Percentiles rank a stretch among this genome's conserved stretches.
Evolutionary conservation across 1,284 basidiomycete species (phyloP).

Genomic region (Lentinula novae-zelandiae): DNA sequence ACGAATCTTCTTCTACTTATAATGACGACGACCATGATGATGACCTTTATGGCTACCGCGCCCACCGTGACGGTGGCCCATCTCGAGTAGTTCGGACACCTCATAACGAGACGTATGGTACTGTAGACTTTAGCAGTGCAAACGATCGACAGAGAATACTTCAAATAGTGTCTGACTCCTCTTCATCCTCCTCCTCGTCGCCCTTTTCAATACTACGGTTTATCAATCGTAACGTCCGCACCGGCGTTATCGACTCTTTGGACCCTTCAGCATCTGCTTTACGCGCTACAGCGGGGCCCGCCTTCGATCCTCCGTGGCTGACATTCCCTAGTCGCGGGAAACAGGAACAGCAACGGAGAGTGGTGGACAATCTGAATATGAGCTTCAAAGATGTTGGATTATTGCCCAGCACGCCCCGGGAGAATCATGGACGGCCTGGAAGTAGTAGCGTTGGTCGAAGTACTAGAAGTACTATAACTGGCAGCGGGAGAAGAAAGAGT

Average conservation of each 20-base stretch:
- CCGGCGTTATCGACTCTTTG: background rate
- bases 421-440: slow-evolving; percentile 3
- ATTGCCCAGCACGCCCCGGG: slow-evolving; percentile 51
- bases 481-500: slow-evolving; percentile 26
- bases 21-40: slow-evolving; percentile 34
- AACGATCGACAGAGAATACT: slow-evolving; percentile 35
- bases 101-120: slow-evolving; percentile 69
- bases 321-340: slow-evolving; percentile 56
- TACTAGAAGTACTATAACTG: slow-evolving; percentile 14
- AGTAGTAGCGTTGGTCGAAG: background rate
- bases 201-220: background rate
- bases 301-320: slow-evolving; percentile 67
- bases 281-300: slow-evolving; percentile 18
- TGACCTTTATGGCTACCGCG: background rate
- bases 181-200: slow-evolving; percentile 3
- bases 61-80: slow-evolving; percentile 18
- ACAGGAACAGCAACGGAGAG: slow-evolving; percentile 62
- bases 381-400: slow-evolving; percentile 77
- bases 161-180: slow-evolving; percentile 1
- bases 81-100: slow-evolving; percentile 49
- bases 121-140: slow-evolving; percentile 53
- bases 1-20: slow-evolving; percentile 19
- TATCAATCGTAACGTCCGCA: slow-evolving; percentile 2
- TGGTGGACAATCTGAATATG: slow-evolving; percentile 64
- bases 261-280: slow-evolving; percentile 4